Percentiles rank a stretch among this genome's conserved stretches.
Conservation (phyloP, 164 flowering plant genomes). For the Umbilicus rupestris region DNA sequence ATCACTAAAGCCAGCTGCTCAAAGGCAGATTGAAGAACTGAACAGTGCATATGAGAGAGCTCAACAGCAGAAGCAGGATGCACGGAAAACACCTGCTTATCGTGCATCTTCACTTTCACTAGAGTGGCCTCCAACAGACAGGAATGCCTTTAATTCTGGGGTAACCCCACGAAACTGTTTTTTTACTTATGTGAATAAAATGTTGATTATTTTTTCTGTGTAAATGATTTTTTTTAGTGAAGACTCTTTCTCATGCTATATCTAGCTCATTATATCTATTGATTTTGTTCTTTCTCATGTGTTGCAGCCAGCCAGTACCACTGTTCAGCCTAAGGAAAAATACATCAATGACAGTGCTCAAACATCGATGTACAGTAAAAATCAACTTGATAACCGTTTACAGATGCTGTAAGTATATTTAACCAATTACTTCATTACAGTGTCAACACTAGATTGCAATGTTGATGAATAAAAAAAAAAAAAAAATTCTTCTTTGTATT, state of each 20-base stretch:
- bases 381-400: no score
- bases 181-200: neutral
- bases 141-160: constrained; percentile 22
- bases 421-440: no score
- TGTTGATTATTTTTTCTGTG: no score
- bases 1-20: constrained; percentile 55
- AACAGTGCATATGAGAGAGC: constrained; percentile 25
- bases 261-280: neutral
- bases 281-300: no score
- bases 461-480: no score
- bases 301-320: no score
- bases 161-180: constrained; percentile 18
- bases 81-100: constrained; percentile 19
- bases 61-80: constrained; percentile 25
- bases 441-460: no score
- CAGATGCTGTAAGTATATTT: no score
- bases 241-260: neutral
- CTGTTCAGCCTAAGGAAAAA: no score
- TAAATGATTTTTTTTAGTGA: no score
- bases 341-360: no score
- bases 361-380: no score
- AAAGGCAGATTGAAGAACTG: constrained; percentile 40
- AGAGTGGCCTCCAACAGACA: constrained; percentile 26
- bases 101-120: constrained; percentile 18
- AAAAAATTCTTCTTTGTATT: neutral